Percentiles rank a stretch among this genome's conserved stretches.
Evolutionary conservation across 108 stramenopile genomes (phyloP).

Genomic region (Nannochloropsis gaditana): DNA sequence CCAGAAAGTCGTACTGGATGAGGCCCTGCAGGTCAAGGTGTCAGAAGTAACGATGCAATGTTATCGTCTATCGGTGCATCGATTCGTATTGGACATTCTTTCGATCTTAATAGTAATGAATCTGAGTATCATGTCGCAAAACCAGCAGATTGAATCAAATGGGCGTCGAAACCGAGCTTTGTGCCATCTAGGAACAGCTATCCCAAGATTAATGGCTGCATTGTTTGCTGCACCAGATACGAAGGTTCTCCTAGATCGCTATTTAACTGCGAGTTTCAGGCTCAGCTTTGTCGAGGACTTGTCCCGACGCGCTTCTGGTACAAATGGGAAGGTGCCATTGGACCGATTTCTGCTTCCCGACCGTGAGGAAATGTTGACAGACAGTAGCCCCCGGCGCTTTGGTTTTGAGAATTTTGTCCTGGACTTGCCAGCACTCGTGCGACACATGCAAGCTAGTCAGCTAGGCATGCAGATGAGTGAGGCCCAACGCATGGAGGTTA

Average conservation of each 20-base stretch:
- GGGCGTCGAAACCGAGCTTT: not conserved
- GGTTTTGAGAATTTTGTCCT: not conserved
- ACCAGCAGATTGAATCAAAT: not conserved
- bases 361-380: not conserved
- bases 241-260: not conserved
- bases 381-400: not conserved
- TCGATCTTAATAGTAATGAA: not conserved
- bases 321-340: not conserved
- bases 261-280: not conserved
- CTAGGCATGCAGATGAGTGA: not conserved
- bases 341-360: not conserved
- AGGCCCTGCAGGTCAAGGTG: not conserved
- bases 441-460: not conserved
- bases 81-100: constrained; percentile 6
- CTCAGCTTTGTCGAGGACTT: not conserved
- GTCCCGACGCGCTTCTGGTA: not conserved
- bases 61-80: not conserved
- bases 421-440: not conserved
- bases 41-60: not conserved
- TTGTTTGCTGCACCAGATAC: not conserved
- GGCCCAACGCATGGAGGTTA: not conserved
- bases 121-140: not conserved
- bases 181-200: not conserved
- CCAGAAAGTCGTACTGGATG: constrained; percentile 6
- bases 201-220: not conserved